phyloP scores from a whole-genome alignment of 768 basidiomycete genomes.

The Termitomyces sp. region DNA sequence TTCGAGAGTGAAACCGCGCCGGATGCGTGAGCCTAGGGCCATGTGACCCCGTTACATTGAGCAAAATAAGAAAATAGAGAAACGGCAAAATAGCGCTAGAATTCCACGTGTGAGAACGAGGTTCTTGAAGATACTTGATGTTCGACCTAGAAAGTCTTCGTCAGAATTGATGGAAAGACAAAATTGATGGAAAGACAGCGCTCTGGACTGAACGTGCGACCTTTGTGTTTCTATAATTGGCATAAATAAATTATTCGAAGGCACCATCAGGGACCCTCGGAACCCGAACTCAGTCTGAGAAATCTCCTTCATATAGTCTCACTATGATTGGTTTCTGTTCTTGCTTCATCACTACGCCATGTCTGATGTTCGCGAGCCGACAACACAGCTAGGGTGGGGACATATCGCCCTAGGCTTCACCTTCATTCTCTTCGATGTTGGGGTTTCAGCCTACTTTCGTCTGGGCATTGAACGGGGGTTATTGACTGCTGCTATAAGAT shows the following conservation, averaged over 20 bases:
- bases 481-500: conserved; percentile 66
- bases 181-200: too few species aligned
- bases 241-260: neutral
- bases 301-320: neutral
- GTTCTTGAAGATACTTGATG: neutral
- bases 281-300: too few species aligned
- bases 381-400: conserved; percentile 50
- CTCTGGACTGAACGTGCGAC: too few species aligned
- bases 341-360: neutral
- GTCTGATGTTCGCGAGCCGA: conserved; percentile 9
- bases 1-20: neutral
- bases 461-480: conserved; percentile 71
- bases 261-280: neutral
- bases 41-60: conserved; percentile 1
- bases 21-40: neutral
- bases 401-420: conserved; percentile 74
- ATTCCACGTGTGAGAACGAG: neutral
- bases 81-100: neutral
- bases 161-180: too few species aligned
- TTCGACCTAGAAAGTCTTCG: neutral
- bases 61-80: neutral
- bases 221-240: neutral
- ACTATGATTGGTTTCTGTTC: conserved; percentile 2
- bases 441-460: conserved; percentile 59
- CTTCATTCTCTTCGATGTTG: conserved; percentile 73